These are phyloP conservation scores for Suillus subaureus DNA, from an alignment of 768 basidiomycete genomes.

Conservation along the genomic window DNA sequence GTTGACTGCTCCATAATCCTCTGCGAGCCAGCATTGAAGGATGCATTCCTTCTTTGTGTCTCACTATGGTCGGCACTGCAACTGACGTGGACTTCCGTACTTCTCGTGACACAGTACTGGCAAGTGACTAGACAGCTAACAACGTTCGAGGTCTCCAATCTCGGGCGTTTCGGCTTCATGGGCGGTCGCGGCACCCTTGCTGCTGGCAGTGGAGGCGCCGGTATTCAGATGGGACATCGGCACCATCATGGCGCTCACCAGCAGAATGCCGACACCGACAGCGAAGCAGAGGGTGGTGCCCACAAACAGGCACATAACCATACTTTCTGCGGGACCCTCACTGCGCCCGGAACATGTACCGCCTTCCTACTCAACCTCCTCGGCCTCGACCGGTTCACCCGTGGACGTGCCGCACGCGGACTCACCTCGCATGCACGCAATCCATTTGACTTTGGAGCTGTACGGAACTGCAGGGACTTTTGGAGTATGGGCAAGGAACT, in stretches of 20 bases:
- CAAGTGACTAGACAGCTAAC: conserved; percentile 95
- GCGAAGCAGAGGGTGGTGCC: conserved; percentile 31
- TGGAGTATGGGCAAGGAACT: conserved; percentile 86
- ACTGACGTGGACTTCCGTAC: conserved; percentile 90
- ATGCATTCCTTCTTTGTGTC: conserved; percentile 85
- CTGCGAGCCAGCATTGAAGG: conserved; percentile 70
- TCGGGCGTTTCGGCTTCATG: conserved; percentile 96
- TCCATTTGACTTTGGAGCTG: conserved; percentile 86
- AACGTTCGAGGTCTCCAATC: conserved; percentile 92
- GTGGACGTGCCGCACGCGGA: conserved; percentile 86
- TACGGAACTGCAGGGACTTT: conserved; percentile 88
- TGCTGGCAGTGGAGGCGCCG: conserved; percentile 54
- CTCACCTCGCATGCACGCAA: conserved; percentile 75
- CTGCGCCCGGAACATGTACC: conserved; percentile 35
- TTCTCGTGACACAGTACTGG: conserved; percentile 86
- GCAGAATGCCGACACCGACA: conserved; percentile 49
- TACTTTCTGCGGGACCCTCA: conserved; percentile 35
- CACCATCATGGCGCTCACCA: conserved; percentile 43
- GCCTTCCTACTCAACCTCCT: conserved; percentile 87
- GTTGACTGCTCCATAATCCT: conserved; percentile 39
- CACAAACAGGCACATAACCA: conserved; percentile 51
- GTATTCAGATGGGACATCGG: conserved; percentile 79
- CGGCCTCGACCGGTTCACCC: conserved; percentile 93
- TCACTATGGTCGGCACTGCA: conserved; percentile 88
- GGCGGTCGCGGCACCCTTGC: conserved; percentile 82